Percentiles rank a stretch among this genome's conserved stretches.
phyloP scores from a whole-genome alignment of 441 rosid species.

The Gossypium schwendimanii region DNA sequence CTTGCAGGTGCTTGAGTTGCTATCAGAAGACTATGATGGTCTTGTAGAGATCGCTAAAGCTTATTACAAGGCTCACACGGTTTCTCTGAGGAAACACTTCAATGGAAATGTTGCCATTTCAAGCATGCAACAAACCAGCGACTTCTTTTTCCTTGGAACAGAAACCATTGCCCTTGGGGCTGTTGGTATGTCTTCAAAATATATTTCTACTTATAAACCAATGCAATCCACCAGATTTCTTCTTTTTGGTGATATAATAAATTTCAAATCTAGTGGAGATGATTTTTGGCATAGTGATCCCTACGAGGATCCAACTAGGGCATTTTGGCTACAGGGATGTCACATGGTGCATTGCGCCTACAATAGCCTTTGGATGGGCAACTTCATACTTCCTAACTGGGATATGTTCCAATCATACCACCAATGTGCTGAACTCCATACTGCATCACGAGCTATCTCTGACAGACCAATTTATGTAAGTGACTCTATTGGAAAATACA shows the following conservation, averaged over 20 bases:
- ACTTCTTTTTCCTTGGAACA: constrained; percentile 82
- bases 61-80: constrained; percentile 62
- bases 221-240: too few relatives aligned
- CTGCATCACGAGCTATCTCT: constrained; percentile 64
- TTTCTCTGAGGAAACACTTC: constrained; percentile 64
- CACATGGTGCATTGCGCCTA: constrained; percentile 96
- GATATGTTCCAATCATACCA: constrained; percentile 89
- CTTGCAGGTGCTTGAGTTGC: constrained; percentile 64
- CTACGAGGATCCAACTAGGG: constrained; percentile 72
- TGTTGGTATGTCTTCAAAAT: constrained; percentile 41
- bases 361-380: constrained; percentile 92
- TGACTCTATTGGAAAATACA: constrained; percentile 58
- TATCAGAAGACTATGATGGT: constrained; percentile 71
- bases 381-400: constrained; percentile 84
- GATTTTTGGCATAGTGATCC: constrained; percentile 93
- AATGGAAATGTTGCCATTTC: constrained; percentile 78
- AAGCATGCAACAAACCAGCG: constrained; percentile 87
- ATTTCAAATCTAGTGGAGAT: constrained; percentile 38
- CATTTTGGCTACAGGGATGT: constrained; percentile 86
- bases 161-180: constrained; percentile 75
- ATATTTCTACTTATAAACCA: background rate
- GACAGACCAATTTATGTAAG: constrained; percentile 71
- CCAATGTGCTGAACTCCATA: constrained; percentile 73
- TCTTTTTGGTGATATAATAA: too few relatives aligned
- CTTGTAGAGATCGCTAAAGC: constrained; percentile 76